Conservation (phyloP, 176 grass and related monocot species). For the Musa troglodytarum region DNA sequence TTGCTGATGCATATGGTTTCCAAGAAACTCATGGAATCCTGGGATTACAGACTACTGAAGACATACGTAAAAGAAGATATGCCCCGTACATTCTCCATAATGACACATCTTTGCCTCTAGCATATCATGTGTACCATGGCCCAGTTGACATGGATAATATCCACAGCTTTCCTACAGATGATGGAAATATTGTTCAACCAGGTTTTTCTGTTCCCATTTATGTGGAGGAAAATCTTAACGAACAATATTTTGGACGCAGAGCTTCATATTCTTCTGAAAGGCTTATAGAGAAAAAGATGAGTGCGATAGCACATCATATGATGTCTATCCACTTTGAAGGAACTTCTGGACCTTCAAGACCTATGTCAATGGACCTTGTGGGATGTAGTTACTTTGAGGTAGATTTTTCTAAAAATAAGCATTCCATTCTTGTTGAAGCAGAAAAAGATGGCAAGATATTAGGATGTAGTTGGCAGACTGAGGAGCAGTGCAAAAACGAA, state of each 20-base stretch:
- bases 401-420: slow-evolving; percentile 75
- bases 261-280: slow-evolving; percentile 59
- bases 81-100: slow-evolving; percentile 87
- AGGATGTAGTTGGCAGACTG: slow-evolving; percentile 25
- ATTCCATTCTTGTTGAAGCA: slow-evolving; percentile 29
- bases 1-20: slow-evolving; percentile 38
- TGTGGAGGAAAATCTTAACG: slow-evolving; percentile 79
- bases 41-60: slow-evolving; percentile 44
- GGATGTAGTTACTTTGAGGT: slow-evolving; percentile 84
- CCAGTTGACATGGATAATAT: slow-evolving; percentile 70
- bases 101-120: slow-evolving; percentile 76
- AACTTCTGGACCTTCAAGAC: slow-evolving; percentile 60
- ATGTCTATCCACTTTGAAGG: slow-evolving; percentile 91
- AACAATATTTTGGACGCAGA: slow-evolving; percentile 70
- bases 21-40: slow-evolving; percentile 41
- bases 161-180: slow-evolving; percentile 44
- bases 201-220: slow-evolving; percentile 79
- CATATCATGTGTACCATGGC: slow-evolving; percentile 74
- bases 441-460: slow-evolving; percentile 35
- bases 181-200: slow-evolving; percentile 67
- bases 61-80: slow-evolving; percentile 76
- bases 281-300: slow-evolving; percentile 68
- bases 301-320: slow-evolving; percentile 81
- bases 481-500: slow-evolving; percentile 5
- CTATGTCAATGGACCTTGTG: slow-evolving; percentile 97